Conservation (phyloP, 2,329 filamentous ascomycete genomes). For the Stachybotrys chartarum region DNA sequence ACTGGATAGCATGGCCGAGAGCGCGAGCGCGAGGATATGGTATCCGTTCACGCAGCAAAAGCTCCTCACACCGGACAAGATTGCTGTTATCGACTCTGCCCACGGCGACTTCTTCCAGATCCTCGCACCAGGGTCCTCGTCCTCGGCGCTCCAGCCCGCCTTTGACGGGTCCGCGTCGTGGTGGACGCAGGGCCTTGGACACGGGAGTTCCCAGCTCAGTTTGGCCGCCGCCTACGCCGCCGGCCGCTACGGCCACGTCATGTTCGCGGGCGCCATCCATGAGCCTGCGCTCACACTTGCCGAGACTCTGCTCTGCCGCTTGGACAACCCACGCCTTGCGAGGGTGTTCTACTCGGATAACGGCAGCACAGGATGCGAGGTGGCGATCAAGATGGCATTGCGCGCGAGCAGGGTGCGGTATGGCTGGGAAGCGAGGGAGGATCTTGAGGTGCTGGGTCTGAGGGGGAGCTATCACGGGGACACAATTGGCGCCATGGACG, state of each 20-base stretch:
- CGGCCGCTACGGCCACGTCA: conserved; percentile 79
- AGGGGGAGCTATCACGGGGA: conserved; percentile 82
- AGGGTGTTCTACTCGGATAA: conserved; percentile 82
- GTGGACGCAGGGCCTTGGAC: conserved; percentile 87
- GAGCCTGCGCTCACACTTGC: conserved; percentile 67
- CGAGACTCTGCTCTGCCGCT: conserved; percentile 50
- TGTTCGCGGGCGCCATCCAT: conserved; percentile 78
- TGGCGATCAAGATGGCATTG: conserved; percentile 79
- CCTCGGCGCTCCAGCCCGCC: conserved; percentile 36
- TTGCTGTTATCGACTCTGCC: conserved; percentile 73
- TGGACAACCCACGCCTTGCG: conserved; percentile 57
- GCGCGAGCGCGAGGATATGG: conserved; percentile 65
- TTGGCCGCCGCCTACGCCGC: conserved; percentile 75
- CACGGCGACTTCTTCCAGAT: conserved; percentile 74
- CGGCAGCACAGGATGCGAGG: conserved; percentile 75
- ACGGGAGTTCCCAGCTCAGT: conserved; percentile 64
- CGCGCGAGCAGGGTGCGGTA: conserved; percentile 62
- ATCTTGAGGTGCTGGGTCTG: conserved; percentile 64
- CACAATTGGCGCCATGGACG: conserved; percentile 85
- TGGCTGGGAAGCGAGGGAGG: conserved; percentile 50
- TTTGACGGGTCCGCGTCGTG: conserved; percentile 84
- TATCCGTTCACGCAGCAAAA: conserved; percentile 83
- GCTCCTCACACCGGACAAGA: conserved; percentile 50
- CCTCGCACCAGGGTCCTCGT: conserved; percentile 5
- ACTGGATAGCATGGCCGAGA: conserved; percentile 52